Conservation (phyloP, 164 flowering plant genomes). For the Tinospora cordifolia region DNA sequence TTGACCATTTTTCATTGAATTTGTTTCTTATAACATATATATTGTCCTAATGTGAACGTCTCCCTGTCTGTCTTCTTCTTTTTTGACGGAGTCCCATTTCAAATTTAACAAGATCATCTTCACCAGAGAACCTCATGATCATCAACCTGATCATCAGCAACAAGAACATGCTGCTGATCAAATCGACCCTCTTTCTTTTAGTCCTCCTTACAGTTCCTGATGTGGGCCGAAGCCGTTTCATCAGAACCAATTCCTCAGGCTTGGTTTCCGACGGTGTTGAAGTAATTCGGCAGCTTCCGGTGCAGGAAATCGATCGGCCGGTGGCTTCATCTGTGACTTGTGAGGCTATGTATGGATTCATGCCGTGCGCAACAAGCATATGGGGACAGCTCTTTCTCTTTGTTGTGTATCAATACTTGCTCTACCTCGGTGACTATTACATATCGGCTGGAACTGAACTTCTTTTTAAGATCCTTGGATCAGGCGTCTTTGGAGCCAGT, state of each 20-base stretch:
- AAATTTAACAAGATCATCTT: too few relatives aligned
- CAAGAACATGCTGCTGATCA: too few relatives aligned
- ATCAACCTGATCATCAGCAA: too few relatives aligned
- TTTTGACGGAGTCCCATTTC: too few relatives aligned
- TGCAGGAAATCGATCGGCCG: not conserved
- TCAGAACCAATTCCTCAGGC: not conserved
- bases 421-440: constrained; percentile 26
- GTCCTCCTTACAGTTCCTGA: not conserved
- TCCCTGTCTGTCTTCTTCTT: too few relatives aligned
- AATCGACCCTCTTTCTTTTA: not conserved
- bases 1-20: too few relatives aligned
- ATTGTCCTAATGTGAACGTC: too few relatives aligned
- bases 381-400: constrained; percentile 43
- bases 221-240: not conserved
- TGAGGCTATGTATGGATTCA: constrained; percentile 32
- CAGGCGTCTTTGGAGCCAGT: constrained; percentile 46
- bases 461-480: constrained; percentile 34
- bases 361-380: constrained; percentile 38
- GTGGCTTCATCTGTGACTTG: constrained; percentile 19
- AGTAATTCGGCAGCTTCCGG: too few relatives aligned
- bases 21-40: too few relatives aligned
- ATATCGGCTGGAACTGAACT: constrained; percentile 34
- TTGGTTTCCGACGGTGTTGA: constrained; percentile 6
- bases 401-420: constrained; percentile 34
- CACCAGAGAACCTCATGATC: too few relatives aligned